Conservation (phyloP, 352 stramenopile genomes). For the Globisporangium radiosum region DNA sequence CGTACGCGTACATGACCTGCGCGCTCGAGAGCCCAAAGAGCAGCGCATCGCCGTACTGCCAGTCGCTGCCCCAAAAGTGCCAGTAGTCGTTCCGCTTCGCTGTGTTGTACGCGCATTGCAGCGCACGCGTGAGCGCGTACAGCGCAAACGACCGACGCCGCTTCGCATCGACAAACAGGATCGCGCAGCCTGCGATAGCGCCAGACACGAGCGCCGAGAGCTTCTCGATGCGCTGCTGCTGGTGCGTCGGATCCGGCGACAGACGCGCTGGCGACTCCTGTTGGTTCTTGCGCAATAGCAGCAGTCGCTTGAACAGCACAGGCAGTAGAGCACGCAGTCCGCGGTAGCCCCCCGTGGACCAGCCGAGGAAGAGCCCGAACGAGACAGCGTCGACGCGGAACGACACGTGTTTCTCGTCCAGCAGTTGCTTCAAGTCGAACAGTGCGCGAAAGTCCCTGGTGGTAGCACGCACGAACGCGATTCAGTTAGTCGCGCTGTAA, state of each 20-base stretch:
- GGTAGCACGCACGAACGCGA: not conserved
- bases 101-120: slow-evolving; percentile 84
- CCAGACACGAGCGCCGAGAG: slow-evolving; percentile 48
- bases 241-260: slow-evolving; percentile 2
- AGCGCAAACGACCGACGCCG: slow-evolving; percentile 69
- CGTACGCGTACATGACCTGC: slow-evolving; percentile 85
- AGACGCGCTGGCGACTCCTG: not conserved
- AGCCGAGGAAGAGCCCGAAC: slow-evolving; percentile 81
- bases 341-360: slow-evolving; percentile 77
- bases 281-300: slow-evolving; percentile 1
- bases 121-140: slow-evolving; percentile 73
- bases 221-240: slow-evolving; percentile 29
- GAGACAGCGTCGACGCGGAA: slow-evolving; percentile 84
- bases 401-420: slow-evolving; percentile 68
- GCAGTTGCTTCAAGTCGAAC: slow-evolving; percentile 46
- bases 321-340: slow-evolving; percentile 50
- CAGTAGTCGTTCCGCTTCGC: slow-evolving; percentile 69
- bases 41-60: slow-evolving; percentile 71
- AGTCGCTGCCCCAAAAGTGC: slow-evolving; percentile 87
- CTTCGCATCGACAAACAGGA: slow-evolving; percentile 65
- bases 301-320: slow-evolving; percentile 29
- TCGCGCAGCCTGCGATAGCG: slow-evolving; percentile 46
- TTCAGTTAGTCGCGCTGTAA: too few relatives aligned
- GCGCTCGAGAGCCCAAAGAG: slow-evolving; percentile 73
- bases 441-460: slow-evolving; percentile 41